These are phyloP conservation scores for Phytophthora boehmeriae DNA, from an alignment of 352 stramenopile species.

Conservation along the genomic window DNA sequence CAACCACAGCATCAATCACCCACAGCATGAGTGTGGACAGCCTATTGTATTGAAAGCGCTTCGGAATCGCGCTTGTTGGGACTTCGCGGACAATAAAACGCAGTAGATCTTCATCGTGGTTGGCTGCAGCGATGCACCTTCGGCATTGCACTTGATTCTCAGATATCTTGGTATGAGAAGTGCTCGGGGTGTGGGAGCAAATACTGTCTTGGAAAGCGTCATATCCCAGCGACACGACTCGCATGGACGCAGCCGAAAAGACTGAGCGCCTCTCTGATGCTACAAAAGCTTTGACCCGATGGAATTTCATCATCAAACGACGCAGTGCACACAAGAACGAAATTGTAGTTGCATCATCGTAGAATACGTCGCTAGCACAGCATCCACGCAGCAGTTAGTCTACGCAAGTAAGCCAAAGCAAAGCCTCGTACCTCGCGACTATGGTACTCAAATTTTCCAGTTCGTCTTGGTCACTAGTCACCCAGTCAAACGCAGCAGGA, in stretches of 20 bases:
- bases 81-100: conserved; percentile 41
- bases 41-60: conserved; percentile 51
- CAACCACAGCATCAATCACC: conserved; percentile 44
- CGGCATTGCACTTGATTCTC: conserved; percentile 41
- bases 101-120: conserved; percentile 11
- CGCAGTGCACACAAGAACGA: conserved; percentile 49
- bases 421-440: conserved; percentile 37
- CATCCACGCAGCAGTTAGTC: background rate
- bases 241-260: conserved; percentile 60
- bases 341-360: conserved; percentile 52
- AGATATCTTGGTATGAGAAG: conserved; percentile 12
- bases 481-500: conserved; percentile 32
- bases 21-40: conserved; percentile 53
- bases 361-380: conserved; percentile 65
- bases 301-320: conserved; percentile 39
- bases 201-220: conserved; percentile 54
- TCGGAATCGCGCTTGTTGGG: conserved; percentile 28
- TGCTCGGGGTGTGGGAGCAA: conserved; percentile 42
- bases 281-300: conserved; percentile 32
- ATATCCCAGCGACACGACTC: conserved; percentile 55
- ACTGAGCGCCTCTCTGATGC: conserved; percentile 54
- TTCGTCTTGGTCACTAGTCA: conserved; percentile 17
- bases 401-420: background rate
- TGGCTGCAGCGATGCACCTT: conserved; percentile 8
- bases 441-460: conserved; percentile 21